Base-by-base conservation (phyloP, 352 stramenopile species). In the Pythium rishiriense region DNA sequence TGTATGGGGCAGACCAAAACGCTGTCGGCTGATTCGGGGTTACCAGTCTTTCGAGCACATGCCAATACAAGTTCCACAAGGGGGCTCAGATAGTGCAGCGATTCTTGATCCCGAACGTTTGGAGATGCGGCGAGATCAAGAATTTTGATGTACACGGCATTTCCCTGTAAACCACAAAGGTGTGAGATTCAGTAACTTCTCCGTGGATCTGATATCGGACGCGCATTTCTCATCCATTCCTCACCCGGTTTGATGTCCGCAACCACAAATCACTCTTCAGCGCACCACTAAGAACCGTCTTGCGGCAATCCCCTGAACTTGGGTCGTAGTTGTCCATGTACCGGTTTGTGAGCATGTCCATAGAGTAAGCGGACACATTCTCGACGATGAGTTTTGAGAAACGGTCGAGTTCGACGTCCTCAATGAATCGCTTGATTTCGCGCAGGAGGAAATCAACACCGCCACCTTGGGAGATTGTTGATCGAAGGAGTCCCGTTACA, bases 1-100 rank as follows among this genome's bases (percentile, higher is more conserved):
- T 83, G 74, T 41, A 88, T 73, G 1, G 79, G 79, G 35, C 79
- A 88, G 15, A 87, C 66, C 19, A 88, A 52, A 0, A 88, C 64
- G 22, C 71, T 76, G 26, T 84, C 74, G n/a, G 85, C 81, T 17
- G 72, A 66, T 15, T 54, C 24, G 2, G 84, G 51, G 39, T 66
- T 46, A 3, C 62, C 65, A 14, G 54, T 72, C 31, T 67, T 73
- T 12, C 73, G 66, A 21, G 64, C 78, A 46, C 74, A 87, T n/a
- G 66, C 63, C 6, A 88, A 51, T 15, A 88, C 52, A 14, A 85
- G 55, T 0, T 66, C 48, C 1, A 84, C 62, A 6, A 88, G 50
- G 8, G 72, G 61, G 19, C 59, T 73, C 17, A 88, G 48, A 41
- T 77, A 85, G 56, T 79, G 29, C 17, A 86, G 72, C 28, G 75